phyloP scores from a whole-genome alignment of 345 rosid species.

The Syzygium oleosum region DNA sequence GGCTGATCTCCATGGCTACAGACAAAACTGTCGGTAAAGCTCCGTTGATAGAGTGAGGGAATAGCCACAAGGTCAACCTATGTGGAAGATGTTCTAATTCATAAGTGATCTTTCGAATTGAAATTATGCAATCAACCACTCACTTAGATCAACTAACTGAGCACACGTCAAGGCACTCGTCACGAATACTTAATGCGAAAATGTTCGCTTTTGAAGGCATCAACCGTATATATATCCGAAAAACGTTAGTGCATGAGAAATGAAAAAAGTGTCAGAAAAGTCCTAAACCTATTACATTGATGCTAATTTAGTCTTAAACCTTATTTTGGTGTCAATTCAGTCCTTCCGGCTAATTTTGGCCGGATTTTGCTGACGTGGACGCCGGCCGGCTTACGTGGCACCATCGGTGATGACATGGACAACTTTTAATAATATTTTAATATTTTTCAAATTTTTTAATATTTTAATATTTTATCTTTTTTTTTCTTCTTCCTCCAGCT shows the following conservation, averaged over 20 bases:
- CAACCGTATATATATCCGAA: background rate
- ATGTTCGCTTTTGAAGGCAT: background rate
- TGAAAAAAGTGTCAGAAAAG: too few relatives aligned
- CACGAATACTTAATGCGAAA: background rate
- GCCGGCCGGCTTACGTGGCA: too few relatives aligned
- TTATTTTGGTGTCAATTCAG: too few relatives aligned
- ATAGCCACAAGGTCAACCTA: background rate
- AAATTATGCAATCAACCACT: background rate
- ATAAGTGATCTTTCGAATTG: background rate
- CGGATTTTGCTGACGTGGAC: too few relatives aligned
- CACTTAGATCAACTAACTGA: background rate
- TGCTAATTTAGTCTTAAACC: too few relatives aligned
- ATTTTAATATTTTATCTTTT: too few relatives aligned
- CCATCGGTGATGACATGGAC: too few relatives aligned
- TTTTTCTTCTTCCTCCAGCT: too few relatives aligned
- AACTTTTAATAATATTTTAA: too few relatives aligned
- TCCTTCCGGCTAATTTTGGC: too few relatives aligned
- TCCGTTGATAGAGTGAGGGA: background rate
- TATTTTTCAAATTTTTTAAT: too few relatives aligned
- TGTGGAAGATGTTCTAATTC: background rate
- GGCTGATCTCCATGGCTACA: background rate
- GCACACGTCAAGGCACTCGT: background rate
- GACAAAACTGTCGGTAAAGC: background rate
- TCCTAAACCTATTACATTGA: too few relatives aligned
- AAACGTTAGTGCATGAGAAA: background rate